Percentiles rank a stretch among this genome's conserved stretches.
Conservation (phyloP, 345 rosid species). For the Alliaria petiolata region DNA sequence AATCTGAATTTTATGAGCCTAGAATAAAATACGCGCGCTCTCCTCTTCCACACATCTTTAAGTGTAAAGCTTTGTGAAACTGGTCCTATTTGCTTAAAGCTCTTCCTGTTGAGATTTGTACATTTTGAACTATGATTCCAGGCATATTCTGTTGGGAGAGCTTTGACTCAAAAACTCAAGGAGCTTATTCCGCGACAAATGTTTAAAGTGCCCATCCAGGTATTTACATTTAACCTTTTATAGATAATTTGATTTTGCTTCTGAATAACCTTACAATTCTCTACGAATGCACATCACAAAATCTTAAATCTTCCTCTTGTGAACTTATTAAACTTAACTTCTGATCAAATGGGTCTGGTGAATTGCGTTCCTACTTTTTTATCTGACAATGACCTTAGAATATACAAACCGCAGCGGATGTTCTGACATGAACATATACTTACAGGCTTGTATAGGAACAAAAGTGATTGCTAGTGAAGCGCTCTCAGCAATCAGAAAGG, state of each 20-base stretch:
- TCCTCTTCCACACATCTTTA: background rate
- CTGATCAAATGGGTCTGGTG: background rate
- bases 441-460: conserved; percentile 96
- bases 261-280: background rate
- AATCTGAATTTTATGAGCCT: background rate
- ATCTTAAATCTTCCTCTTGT: background rate
- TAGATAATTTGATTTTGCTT: background rate
- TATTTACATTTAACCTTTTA: conserved; percentile 11
- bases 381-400: background rate
- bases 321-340: background rate
- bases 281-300: background rate
- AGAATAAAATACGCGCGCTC: background rate
- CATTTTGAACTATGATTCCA: conserved; percentile 33
- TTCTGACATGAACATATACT: background rate
- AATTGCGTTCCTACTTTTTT: background rate
- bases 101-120: background rate
- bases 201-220: conserved; percentile 99
- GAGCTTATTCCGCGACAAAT: conserved; percentile 98
- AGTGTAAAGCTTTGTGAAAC: conserved; percentile 6
- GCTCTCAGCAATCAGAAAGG: conserved; percentile 90
- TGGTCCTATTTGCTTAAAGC: background rate
- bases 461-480: conserved; percentile 96
- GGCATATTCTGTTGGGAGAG: conserved; percentile 96
- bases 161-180: conserved; percentile 90
- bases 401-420: background rate